Evolutionary conservation across 495 filamentous ascomycete genomes (phyloP), one percentile per base, ranked within the genome.

Genomic region (Zalerion maritima): DNA sequence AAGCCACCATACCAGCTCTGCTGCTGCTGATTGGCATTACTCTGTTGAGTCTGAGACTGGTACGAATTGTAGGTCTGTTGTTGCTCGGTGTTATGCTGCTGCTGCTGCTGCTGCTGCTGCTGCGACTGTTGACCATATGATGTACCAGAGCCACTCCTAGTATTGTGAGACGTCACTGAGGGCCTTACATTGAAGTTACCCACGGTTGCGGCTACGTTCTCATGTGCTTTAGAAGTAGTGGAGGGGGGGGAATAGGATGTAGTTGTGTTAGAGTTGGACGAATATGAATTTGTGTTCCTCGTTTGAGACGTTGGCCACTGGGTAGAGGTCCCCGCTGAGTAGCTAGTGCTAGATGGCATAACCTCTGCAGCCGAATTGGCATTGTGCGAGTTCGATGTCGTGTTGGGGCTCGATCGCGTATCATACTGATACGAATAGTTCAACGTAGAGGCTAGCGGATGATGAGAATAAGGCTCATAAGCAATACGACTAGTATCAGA

Each of bases 391-490:
- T 50, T 47, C 2, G 36, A 24, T 14, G 43, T 19, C 10, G 23
- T 29, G 26, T 20, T 35, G 17, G 28, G 19, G 17, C 38, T 37
- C n/a, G 39, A 30, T 37, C 45, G 45, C 28, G 46, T 43, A 26
- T 45, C 38, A 11, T 43, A 37, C 2, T 33, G 32, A 3, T 29
- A 12, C 6, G 45, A 41, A 2, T 42, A 36, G 13, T 41, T 46
- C 8, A 43, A 41, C 3, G 35, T 22, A 4, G 45, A 29, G 14
- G 43, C 30, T 21, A 12, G 31, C 14, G 36, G 21, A 9, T 44
- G 43, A 32, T 50, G 47, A 9, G 46, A 37, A 18, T 34, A 40
- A 17, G 46, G 34, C 7, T 47, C 30, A 28, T 50, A 50, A 6
- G 46, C 17, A 22, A 47, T 34, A 18, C 37, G 35, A 19, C 43